Conservation (phyloP, 2,329 filamentous ascomycete species). For the Colletotrichum cuscutae region DNA sequence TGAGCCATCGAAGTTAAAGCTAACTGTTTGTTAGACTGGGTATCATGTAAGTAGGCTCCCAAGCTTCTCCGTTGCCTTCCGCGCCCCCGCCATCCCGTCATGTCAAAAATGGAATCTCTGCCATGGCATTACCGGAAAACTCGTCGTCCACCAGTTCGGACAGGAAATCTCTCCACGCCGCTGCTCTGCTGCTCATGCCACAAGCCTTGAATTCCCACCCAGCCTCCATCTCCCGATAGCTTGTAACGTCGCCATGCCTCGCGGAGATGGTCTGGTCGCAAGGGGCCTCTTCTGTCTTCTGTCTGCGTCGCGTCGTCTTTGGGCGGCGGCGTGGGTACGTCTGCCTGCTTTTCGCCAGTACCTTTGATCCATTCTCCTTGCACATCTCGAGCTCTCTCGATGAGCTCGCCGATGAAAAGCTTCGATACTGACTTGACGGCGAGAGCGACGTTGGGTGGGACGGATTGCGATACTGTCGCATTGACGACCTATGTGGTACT, state of each 20-base stretch:
- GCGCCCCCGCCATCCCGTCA: background rate
- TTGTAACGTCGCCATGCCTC: slow-evolving; percentile 79
- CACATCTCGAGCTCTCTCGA: slow-evolving; percentile 76
- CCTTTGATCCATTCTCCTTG: slow-evolving; percentile 77
- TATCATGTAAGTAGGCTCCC: slow-evolving; percentile 5
- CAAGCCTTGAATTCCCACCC: slow-evolving; percentile 67
- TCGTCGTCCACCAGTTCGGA: slow-evolving; percentile 60
- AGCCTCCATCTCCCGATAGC: slow-evolving; percentile 69
- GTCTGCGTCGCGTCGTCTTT: slow-evolving; percentile 41
- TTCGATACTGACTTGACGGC: slow-evolving; percentile 83
- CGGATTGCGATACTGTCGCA: slow-evolving; percentile 82
- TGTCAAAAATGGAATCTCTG: too few species aligned
- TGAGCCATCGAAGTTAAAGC: background rate
- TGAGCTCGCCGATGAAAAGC: slow-evolving; percentile 79
- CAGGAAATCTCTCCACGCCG: slow-evolving; percentile 69
- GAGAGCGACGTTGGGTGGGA: slow-evolving; percentile 77
- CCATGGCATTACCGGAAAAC: slow-evolving; percentile 60
- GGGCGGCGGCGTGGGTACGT: slow-evolving; percentile 56
- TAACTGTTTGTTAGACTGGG: slow-evolving; percentile 9
- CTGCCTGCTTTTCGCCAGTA: slow-evolving; percentile 66
- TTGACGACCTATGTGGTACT: slow-evolving; percentile 71
- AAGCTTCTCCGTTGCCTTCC: background rate
- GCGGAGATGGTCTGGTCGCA: slow-evolving; percentile 79
- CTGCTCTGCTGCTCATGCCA: slow-evolving; percentile 71
- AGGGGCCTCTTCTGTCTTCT: slow-evolving; percentile 61